Percentiles rank a stretch among this genome's conserved stretches.
phyloP scores from a whole-genome alignment of 108 stramenopile species.

The Nannochloropsis salina region DNA sequence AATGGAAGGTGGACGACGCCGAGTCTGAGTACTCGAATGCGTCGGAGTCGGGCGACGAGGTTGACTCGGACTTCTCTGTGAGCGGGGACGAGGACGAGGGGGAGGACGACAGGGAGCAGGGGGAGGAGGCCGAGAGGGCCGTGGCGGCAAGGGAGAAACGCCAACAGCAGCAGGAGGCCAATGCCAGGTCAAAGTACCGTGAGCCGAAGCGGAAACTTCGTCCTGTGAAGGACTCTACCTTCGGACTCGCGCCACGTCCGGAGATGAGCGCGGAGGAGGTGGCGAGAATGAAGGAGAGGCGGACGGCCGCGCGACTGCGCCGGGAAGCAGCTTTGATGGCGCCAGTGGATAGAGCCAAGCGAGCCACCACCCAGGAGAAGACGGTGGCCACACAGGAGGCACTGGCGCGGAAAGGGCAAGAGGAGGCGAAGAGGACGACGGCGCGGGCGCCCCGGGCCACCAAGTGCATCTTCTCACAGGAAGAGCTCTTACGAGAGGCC shows the following conservation, averaged over 20 bases:
- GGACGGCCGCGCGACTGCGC: neutral
- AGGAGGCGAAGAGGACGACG: neutral
- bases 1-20: slow-evolving; percentile 17
- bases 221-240: neutral
- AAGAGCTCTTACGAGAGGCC: neutral
- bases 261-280: neutral
- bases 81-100: slow-evolving; percentile 6
- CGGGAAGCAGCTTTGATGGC: slow-evolving; percentile 9
- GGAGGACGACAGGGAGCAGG: neutral
- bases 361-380: neutral
- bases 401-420: neutral
- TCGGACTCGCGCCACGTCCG: neutral
- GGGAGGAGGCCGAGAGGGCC: neutral
- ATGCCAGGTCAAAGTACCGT: neutral
- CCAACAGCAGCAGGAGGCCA: slow-evolving; percentile 12
- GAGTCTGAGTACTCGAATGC: slow-evolving; percentile 15
- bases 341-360: neutral
- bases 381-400: slow-evolving; percentile 13
- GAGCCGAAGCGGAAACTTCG: neutral
- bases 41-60: neutral
- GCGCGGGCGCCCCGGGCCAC: neutral
- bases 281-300: neutral
- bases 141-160: neutral
- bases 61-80: slow-evolving; percentile 23
- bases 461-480: slow-evolving; percentile 3